Conservation (phyloP, 129 eudicot species). For the Heracleum sosnowskyi region DNA sequence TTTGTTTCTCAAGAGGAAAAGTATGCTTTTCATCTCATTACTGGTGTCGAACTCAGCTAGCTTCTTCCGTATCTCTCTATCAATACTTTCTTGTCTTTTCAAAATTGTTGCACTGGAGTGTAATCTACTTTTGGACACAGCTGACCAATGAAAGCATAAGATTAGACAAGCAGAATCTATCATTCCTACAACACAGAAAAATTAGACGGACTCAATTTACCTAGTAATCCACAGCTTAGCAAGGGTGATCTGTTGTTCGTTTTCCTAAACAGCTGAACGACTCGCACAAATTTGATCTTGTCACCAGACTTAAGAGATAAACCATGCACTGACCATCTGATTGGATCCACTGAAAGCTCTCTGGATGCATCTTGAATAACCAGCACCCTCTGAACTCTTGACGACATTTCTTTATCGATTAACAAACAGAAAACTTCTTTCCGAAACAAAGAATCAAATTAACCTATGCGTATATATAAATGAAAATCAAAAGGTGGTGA, state of each 20-base stretch:
- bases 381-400: constrained; percentile 19
- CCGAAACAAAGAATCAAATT: neutral
- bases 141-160: constrained; percentile 4
- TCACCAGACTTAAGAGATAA: constrained; percentile 27
- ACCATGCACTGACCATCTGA: constrained; percentile 14
- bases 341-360: constrained; percentile 7
- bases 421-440: neutral
- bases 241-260: constrained; percentile 5
- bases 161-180: neutral
- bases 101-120: constrained; percentile 30
- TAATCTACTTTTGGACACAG: constrained; percentile 14
- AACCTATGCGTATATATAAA: neutral
- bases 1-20: constrained; percentile 10
- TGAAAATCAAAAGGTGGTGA: neutral
- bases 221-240: constrained; percentile 1
- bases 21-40: constrained; percentile 14
- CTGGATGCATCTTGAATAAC: constrained; percentile 28
- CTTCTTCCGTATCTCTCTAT: constrained; percentile 17
- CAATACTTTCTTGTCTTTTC: constrained; percentile 22
- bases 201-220: neutral
- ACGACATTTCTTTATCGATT: constrained; percentile 15
- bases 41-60: constrained; percentile 16
- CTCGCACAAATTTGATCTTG: constrained; percentile 25
- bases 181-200: neutral
- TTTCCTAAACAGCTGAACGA: constrained; percentile 17